Conservation (phyloP, 805 yeast species). For the Spathaspora gorwiae region DNA sequence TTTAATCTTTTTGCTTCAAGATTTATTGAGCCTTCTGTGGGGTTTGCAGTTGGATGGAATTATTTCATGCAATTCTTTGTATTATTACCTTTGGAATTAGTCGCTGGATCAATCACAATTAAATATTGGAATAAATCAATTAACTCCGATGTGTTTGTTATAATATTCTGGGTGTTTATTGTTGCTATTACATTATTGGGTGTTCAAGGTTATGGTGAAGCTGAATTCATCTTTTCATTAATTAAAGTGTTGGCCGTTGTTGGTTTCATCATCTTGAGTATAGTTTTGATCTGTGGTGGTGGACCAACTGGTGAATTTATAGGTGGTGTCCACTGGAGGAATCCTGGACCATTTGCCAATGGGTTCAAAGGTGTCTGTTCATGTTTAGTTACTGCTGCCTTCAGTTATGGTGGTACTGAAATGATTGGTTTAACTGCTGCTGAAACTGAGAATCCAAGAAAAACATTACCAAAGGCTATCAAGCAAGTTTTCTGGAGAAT, state of each 20-base stretch:
- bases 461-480: slow-evolving; percentile 31
- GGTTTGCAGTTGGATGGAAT: slow-evolving; percentile 41
- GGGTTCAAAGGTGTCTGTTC: slow-evolving; percentile 38
- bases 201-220: slow-evolving; percentile 53
- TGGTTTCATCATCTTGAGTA: slow-evolving; percentile 45
- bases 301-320: slow-evolving; percentile 44
- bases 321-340: slow-evolving; percentile 45
- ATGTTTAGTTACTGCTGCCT: slow-evolving; percentile 35
- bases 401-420: slow-evolving; percentile 35
- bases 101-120: slow-evolving; percentile 53
- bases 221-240: slow-evolving; percentile 47
- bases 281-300: slow-evolving; percentile 49
- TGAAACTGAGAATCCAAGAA: slow-evolving; percentile 29
- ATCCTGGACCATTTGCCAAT: slow-evolving; percentile 50
- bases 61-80: slow-evolving; percentile 29
- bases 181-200: slow-evolving; percentile 47
- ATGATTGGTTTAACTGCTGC: slow-evolving; percentile 36
- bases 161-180: slow-evolving; percentile 45
- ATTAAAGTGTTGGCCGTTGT: slow-evolving; percentile 46
- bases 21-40: slow-evolving; percentile 57
- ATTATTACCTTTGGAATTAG: slow-evolving; percentile 52
- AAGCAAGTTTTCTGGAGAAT: slow-evolving; percentile 39
- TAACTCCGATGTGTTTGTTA: slow-evolving; percentile 58
- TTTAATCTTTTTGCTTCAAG: slow-evolving; percentile 58
- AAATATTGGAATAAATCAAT: slow-evolving; percentile 48